Conservation (phyloP, 768 basidiomycete genomes). For the Imleria badia region DNA sequence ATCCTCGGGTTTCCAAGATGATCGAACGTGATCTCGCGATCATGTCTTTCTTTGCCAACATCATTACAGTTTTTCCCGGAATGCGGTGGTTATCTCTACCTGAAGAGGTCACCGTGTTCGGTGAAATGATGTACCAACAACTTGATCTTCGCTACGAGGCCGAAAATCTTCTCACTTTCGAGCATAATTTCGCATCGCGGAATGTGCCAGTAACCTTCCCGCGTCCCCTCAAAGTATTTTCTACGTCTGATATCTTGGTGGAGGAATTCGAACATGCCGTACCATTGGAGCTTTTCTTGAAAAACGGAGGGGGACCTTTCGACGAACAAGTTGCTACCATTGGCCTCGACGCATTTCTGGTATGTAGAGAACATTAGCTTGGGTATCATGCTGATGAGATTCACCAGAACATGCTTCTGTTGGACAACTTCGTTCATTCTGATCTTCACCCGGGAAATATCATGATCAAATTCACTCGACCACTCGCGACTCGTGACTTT, state of each 20-base stretch:
- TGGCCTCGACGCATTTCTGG: slow-evolving; percentile 93
- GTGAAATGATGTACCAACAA: slow-evolving; percentile 94
- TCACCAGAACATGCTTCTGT: slow-evolving; percentile 88
- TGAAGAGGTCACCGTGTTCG: slow-evolving; percentile 94
- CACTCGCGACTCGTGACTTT: slow-evolving; percentile 65
- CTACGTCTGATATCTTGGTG: slow-evolving; percentile 78
- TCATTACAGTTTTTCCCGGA: slow-evolving; percentile 79
- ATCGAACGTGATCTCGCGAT: slow-evolving; percentile 91
- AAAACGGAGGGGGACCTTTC: slow-evolving; percentile 89
- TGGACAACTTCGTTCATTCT: slow-evolving; percentile 97
- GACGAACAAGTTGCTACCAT: slow-evolving; percentile 88
- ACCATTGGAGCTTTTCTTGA: slow-evolving; percentile 83
- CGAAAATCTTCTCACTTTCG: slow-evolving; percentile 81
- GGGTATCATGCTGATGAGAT: not conserved
- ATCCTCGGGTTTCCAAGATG: slow-evolving; percentile 78
- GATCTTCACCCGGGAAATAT: slow-evolving; percentile 94
- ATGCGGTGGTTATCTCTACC: slow-evolving; percentile 97
- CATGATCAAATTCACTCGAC: slow-evolving; percentile 95
- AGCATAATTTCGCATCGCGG: slow-evolving; percentile 78
- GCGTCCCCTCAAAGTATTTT: slow-evolving; percentile 77
- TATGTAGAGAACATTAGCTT: slow-evolving; percentile 37
- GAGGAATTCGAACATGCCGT: slow-evolving; percentile 94
- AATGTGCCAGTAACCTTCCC: slow-evolving; percentile 88
- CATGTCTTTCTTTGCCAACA: slow-evolving; percentile 88
- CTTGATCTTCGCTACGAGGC: slow-evolving; percentile 90